Evolutionary conservation across 768 basidiomycete genomes (phyloP).

Genomic region (Leucocoprinus sp.): DNA sequence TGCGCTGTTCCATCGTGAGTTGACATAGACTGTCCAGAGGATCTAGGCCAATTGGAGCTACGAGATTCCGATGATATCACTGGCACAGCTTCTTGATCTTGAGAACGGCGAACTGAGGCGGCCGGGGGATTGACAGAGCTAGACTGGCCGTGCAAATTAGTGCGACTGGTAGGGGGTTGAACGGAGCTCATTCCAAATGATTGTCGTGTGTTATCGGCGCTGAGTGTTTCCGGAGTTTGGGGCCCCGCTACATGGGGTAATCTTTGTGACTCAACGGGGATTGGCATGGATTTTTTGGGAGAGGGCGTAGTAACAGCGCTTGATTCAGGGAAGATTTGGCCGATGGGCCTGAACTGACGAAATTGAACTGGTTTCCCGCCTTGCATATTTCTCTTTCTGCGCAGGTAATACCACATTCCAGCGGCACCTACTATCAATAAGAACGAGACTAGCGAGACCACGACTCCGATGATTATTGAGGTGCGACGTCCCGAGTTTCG

Average conservation of each 20-base stretch:
- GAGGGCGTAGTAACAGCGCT: slow-evolving; percentile 1
- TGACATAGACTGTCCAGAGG: neutral
- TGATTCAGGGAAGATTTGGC: slow-evolving; percentile 11
- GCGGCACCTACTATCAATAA: slow-evolving; percentile 18
- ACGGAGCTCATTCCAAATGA: neutral
- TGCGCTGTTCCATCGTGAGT: slow-evolving; percentile 7
- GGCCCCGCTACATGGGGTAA: neutral
- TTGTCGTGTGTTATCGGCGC: neutral
- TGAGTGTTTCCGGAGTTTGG: neutral
- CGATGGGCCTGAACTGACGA: slow-evolving; percentile 5
- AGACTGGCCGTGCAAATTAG: neutral
- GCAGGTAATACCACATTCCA: slow-evolving; percentile 14
- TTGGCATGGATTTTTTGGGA: neutral
- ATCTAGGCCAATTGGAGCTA: neutral
- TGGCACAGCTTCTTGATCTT: slow-evolving; percentile 16
- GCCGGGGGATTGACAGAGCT: slow-evolving; percentile 14
- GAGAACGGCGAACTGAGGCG: slow-evolving; percentile 12
- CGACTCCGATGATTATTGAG: slow-evolving; percentile 23
- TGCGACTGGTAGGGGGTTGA: neutral
- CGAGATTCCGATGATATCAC: slow-evolving; percentile 3
- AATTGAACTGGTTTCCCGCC: slow-evolving; percentile 9
- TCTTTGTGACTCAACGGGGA: neutral
- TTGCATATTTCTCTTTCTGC: slow-evolving; percentile 8
- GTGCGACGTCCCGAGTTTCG: slow-evolving; percentile 13
- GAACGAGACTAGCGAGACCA: slow-evolving; percentile 22